A percentile compares a stretch with the other conserved stretches of the same genome.
phyloP scores from a whole-genome alignment of 1,139 yeast species.

The Ashbya aceris region DNA sequence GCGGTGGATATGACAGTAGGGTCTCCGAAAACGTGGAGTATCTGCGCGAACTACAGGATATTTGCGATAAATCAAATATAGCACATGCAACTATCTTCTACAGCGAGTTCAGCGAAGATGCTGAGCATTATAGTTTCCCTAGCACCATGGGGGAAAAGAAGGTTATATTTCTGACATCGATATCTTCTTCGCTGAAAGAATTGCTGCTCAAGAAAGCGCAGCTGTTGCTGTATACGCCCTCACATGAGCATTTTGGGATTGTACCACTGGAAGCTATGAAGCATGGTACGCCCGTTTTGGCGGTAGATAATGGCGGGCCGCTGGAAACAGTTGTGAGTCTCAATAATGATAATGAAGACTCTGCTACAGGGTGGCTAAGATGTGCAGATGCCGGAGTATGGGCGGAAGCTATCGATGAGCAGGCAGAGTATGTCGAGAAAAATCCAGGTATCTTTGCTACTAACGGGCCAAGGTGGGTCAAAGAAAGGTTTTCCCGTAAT shows the following conservation, averaged over 20 bases:
- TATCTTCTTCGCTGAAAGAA: slow-evolving; percentile 57
- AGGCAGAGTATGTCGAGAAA: slow-evolving; percentile 29
- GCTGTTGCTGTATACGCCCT: slow-evolving; percentile 76
- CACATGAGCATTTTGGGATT: slow-evolving; percentile 91
- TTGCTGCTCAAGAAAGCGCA: slow-evolving; percentile 50
- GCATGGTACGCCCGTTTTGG: slow-evolving; percentile 72
- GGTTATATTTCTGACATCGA: slow-evolving; percentile 74
- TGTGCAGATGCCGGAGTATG: slow-evolving; percentile 49
- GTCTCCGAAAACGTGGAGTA: slow-evolving; percentile 71
- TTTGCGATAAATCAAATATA: slow-evolving; percentile 41
- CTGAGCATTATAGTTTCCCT: slow-evolving; percentile 27
- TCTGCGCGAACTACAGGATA: slow-evolving; percentile 46
- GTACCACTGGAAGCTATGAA: slow-evolving; percentile 96
- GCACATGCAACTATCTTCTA: slow-evolving; percentile 39
- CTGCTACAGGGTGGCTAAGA: slow-evolving; percentile 72
- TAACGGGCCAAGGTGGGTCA: slow-evolving; percentile 46
- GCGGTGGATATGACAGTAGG: slow-evolving; percentile 88
- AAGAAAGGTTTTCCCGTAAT: slow-evolving; percentile 47
- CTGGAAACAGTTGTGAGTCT: slow-evolving; percentile 60
- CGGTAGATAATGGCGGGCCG: slow-evolving; percentile 89
- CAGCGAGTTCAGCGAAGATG: slow-evolving; percentile 32
- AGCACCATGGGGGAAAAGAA: slow-evolving; percentile 26
- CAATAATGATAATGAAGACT: slow-evolving; percentile 30
- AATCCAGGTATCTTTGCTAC: slow-evolving; percentile 34
- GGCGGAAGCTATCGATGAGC: slow-evolving; percentile 49